These are phyloP conservation scores for Leishmania turanica DNA, from an alignment of 208 protist species.

Conservation along the genomic window DNA sequence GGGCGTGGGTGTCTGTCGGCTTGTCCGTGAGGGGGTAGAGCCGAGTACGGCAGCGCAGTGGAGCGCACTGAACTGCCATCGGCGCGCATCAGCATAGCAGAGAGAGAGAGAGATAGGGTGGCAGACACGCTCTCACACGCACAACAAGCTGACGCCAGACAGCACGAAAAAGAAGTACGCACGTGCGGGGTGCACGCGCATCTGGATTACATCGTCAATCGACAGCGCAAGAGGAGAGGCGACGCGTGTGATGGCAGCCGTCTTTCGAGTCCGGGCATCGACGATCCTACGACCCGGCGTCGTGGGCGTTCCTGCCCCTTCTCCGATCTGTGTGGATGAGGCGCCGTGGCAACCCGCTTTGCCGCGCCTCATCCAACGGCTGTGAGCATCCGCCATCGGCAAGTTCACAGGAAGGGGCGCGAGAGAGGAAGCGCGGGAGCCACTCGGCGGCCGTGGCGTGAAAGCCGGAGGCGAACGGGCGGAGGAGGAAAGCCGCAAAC, in stretches of 20 bases:
- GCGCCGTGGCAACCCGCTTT: not conserved
- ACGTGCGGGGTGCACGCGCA: not conserved
- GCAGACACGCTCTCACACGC: not conserved
- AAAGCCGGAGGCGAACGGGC: not conserved
- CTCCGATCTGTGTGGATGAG: not conserved
- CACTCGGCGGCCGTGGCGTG: not conserved
- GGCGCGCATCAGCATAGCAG: not conserved
- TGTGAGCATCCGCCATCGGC: not conserved
- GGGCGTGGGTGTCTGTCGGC: not conserved
- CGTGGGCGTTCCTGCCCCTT: not conserved
- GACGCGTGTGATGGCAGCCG: not conserved
- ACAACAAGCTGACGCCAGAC: not conserved
- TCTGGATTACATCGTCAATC: conserved; percentile 9
- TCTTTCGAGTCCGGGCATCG: not conserved
- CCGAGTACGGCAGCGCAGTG: not conserved
- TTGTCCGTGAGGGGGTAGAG: not conserved
- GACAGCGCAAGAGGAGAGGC: not conserved
- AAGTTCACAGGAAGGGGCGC: not conserved
- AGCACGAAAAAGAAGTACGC: not conserved
- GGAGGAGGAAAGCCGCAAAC: not conserved
- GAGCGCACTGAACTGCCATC: not conserved
- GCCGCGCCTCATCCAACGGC: not conserved
- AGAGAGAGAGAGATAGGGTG: not conserved
- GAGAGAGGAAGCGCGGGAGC: not conserved
- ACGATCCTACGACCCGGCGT: not conserved